These are phyloP conservation scores for Paratinospora sagittata DNA, from an alignment of 164 flowering plant species.

Conservation along the genomic window DNA sequence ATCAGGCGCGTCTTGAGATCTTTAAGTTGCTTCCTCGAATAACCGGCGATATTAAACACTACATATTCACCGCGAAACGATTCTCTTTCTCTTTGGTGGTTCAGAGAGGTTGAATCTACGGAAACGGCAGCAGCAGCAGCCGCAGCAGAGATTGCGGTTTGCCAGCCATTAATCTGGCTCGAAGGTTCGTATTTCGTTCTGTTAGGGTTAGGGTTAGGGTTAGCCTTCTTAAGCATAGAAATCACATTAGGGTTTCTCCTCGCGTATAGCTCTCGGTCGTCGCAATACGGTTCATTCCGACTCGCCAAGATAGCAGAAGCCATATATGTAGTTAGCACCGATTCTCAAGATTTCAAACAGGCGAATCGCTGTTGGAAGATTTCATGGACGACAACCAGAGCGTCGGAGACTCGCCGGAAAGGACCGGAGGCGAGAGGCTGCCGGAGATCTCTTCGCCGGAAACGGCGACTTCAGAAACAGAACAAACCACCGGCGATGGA, in stretches of 20 bases:
- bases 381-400: too few species aligned
- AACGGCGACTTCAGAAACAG: too few species aligned
- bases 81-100: slow-evolving; percentile 9
- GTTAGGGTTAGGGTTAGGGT: slow-evolving; percentile 20
- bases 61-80: slow-evolving; percentile 13
- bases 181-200: slow-evolving; percentile 13
- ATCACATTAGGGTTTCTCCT: slow-evolving; percentile 29
- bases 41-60: slow-evolving; percentile 34
- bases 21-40: slow-evolving; percentile 37
- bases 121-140: slow-evolving; percentile 10
- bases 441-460: too few species aligned
- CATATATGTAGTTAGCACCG: slow-evolving; percentile 20
- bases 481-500: not conserved
- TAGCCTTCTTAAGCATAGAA: not conserved
- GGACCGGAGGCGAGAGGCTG: too few species aligned
- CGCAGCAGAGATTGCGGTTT: not conserved
- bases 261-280: slow-evolving; percentile 33
- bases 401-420: too few species aligned
- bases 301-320: slow-evolving; percentile 36
- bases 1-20: slow-evolving; percentile 46
- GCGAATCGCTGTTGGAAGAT: not conserved
- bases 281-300: slow-evolving; percentile 33
- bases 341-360: not conserved
- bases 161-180: slow-evolving; percentile 11
- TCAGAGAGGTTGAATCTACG: slow-evolving; percentile 14